Base-by-base conservation (phyloP, 345 rosid genomes). In the Eucalyptus marginata region DNA sequence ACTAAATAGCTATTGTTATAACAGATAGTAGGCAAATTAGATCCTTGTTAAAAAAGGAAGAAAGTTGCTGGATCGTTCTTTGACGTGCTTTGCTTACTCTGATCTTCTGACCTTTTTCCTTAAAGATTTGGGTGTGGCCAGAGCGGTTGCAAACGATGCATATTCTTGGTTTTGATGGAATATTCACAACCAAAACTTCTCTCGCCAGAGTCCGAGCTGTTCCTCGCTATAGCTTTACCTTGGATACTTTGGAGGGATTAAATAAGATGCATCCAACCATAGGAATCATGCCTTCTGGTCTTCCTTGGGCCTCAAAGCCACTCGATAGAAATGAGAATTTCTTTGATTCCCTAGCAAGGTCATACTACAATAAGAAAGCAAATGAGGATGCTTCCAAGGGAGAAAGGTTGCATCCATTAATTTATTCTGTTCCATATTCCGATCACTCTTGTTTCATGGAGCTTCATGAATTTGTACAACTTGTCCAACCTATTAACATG, bases 41-140 rank as follows among this genome's bases (percentile, higher is more conserved):
- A 10, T 76, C 24, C 43, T 40, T 76, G 5, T 40, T 40, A 6
- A 20, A 40, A 40, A 6, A 76, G 27, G 4, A 36, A 76, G 47
- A 76, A 76, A 76, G 27, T 76, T 76, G 29, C 83, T 40, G 47
- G 20, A 15, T 58, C 46, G 3, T 87, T 33, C 18, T 86, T 87
- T 52, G 40, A 54, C 3, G 29, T 47, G 46, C 31, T 89, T 71
- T 43, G 25, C 56, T 68, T 24, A 50, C 43, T 47, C 52, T 59
- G 47, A 12, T 76, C 64, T 76, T 83, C 71, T 81, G 86, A 36
- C 27, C 92, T 68, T 58, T 59, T 88, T 62, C 27, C 86, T 87
- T 86, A 49, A 83, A 95, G 98, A 95, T 96, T 93, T 97, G 98
- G 98, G 98, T 96, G 90, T 96, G 98, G 98, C 99, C 96, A 27